A percentile compares a stretch with the other conserved stretches of the same genome.
These are phyloP conservation scores for Taphrina deformans DNA, from an alignment of 1,139 yeast genomes.

Conservation along the genomic window DNA sequence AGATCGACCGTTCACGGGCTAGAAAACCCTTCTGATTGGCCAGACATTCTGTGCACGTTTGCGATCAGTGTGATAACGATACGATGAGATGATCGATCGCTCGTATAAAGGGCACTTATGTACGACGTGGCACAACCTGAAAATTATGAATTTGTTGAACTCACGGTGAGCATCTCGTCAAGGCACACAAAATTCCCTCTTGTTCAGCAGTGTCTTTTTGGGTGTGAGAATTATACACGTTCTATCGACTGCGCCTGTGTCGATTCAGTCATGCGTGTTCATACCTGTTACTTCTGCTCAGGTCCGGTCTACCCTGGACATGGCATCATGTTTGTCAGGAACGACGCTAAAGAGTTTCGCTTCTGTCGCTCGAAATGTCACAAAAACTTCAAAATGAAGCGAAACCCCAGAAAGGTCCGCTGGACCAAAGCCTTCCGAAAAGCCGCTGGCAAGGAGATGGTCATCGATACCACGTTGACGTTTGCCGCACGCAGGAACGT, in stretches of 20 bases:
- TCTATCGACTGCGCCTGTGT: neutral
- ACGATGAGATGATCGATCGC: constrained; percentile 3
- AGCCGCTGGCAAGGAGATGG: constrained; percentile 98
- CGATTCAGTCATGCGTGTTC: constrained; percentile 77
- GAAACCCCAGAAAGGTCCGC: constrained; percentile 90
- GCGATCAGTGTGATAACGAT: too few species aligned
- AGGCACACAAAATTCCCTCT: neutral
- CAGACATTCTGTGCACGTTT: too few species aligned
- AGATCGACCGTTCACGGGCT: too few species aligned
- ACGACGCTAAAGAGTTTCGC: constrained; percentile 95
- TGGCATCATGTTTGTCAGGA: constrained; percentile 96
- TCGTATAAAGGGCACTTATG: neutral
- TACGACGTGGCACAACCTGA: neutral
- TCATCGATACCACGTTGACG: constrained; percentile 92
- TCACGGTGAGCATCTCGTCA: neutral
- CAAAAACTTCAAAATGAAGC: constrained; percentile 94
- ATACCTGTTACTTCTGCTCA: constrained; percentile 94
- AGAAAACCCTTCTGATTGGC: neutral
- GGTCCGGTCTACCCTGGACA: constrained; percentile 97
- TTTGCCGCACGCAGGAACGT: constrained; percentile 97
- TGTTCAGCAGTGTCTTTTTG: too few species aligned
- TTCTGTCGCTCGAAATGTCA: constrained; percentile 98
- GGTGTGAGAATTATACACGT: neutral
- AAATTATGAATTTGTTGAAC: neutral
- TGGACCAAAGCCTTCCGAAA: constrained; percentile 99